These are phyloP conservation scores for Ophiostoma sp. DNA, from an alignment of 2,329 filamentous ascomycete species.

Conservation along the genomic window DNA sequence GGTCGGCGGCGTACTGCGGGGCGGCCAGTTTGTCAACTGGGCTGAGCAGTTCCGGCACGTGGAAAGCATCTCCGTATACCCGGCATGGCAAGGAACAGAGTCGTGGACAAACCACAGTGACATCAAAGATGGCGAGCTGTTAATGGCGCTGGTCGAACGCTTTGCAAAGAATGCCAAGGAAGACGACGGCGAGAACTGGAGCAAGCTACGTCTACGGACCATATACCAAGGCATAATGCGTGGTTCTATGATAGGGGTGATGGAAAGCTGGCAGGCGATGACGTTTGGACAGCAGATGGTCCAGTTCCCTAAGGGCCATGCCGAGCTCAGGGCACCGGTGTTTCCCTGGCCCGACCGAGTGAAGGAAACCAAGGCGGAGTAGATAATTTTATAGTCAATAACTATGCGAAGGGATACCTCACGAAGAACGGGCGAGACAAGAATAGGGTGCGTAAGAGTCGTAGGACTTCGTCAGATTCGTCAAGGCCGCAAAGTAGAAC, in stretches of 20 bases:
- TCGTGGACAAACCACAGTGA: background rate
- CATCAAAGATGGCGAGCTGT: background rate
- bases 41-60: conserved; percentile 19
- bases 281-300: conserved; percentile 6
- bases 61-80: conserved; percentile 22
- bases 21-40: conserved; percentile 23
- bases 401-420: too few species aligned
- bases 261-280: background rate
- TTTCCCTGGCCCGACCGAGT: conserved; percentile 5
- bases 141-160: conserved; percentile 19
- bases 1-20: background rate
- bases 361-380: background rate
- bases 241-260: conserved; percentile 6
- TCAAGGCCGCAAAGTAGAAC: background rate
- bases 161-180: background rate
- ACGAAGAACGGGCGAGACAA: background rate
- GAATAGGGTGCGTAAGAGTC: background rate
- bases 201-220: conserved; percentile 9
- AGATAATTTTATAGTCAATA: background rate
- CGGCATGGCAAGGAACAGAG: conserved; percentile 13
- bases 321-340: conserved; percentile 2
- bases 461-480: background rate
- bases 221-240: conserved; percentile 22
- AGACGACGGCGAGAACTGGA: background rate
- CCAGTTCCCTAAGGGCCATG: background rate